These are phyloP conservation scores for California macrophylla DNA, from an alignment of 441 rosid genomes.

Conservation along the genomic window DNA sequence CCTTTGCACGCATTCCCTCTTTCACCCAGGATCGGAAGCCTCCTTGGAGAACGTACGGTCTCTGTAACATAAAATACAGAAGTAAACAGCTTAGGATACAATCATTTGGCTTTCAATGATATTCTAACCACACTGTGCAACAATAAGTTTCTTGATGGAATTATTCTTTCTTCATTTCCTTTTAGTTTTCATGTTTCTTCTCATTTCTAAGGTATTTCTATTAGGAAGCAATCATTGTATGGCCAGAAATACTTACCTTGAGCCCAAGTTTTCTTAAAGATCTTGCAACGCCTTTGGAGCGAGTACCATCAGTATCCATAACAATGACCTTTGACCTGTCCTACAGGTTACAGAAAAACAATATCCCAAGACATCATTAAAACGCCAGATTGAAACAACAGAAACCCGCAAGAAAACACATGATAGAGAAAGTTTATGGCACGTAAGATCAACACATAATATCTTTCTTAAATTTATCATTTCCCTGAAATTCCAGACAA, in stretches of 20 bases:
- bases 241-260: slow-evolving; percentile 41
- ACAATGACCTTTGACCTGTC: slow-evolving; percentile 91
- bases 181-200: slow-evolving; percentile 1
- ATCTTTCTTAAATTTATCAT: neutral
- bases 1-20: slow-evolving; percentile 69
- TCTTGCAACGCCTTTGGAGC: slow-evolving; percentile 83
- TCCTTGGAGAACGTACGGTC: slow-evolving; percentile 68
- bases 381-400: neutral
- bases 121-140: neutral
- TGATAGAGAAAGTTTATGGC: neutral
- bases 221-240: slow-evolving; percentile 8
- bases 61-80: slow-evolving; percentile 36
- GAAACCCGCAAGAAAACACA: slow-evolving; percentile 1
- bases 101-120: neutral
- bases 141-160: neutral
- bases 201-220: neutral
- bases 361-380: slow-evolving; percentile 26
- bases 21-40: slow-evolving; percentile 82
- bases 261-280: slow-evolving; percentile 78
- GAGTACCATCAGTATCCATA: slow-evolving; percentile 85
- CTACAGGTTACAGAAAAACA: slow-evolving; percentile 50
- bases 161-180: slow-evolving; percentile 2
- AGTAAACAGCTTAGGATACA: slow-evolving; percentile 15
- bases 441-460: neutral
- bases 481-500: neutral